Percentiles rank a stretch among this genome's conserved stretches.
Conservation (phyloP, 2,329 filamentous ascomycete genomes). For the Coniochaeta sp. region DNA sequence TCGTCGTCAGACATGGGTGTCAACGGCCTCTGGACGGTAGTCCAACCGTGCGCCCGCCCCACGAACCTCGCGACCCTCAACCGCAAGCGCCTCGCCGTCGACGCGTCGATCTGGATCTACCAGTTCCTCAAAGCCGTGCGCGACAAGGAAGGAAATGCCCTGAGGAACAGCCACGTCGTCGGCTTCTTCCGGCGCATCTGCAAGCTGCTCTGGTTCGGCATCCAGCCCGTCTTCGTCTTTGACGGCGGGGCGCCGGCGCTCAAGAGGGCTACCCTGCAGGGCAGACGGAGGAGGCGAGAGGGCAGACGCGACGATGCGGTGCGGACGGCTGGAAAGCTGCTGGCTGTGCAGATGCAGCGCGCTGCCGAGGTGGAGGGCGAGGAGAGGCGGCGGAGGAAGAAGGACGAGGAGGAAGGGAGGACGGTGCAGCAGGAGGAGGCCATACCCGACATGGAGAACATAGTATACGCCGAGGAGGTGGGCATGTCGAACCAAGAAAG, state of each 20-base stretch:
- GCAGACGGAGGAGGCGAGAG: constrained; percentile 71
- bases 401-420: constrained; percentile 33
- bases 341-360: constrained; percentile 91
- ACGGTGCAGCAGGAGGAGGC: constrained; percentile 51
- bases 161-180: constrained; percentile 92
- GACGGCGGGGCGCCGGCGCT: constrained; percentile 88
- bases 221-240: constrained; percentile 95
- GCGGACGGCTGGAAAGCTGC: constrained; percentile 79
- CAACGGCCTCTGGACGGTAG: constrained; percentile 92
- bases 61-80: constrained; percentile 96
- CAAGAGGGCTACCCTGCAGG: constrained; percentile 84
- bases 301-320: constrained; percentile 89
- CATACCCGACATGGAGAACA: constrained; percentile 56
- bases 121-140: constrained; percentile 98
- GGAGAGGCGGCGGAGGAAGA: constrained; percentile 43
- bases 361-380: constrained; percentile 77
- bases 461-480: constrained; percentile 89
- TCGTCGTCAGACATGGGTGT: constrained; percentile 68
- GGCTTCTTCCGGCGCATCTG: constrained; percentile 98
- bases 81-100: constrained; percentile 89
- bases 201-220: constrained; percentile 94
- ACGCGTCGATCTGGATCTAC: constrained; percentile 99
- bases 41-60: constrained; percentile 90
- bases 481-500: constrained; percentile 74
- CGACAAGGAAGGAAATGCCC: constrained; percentile 94